phyloP scores from a whole-genome alignment of 306 rosid species.

The Lathyrus tuberosus region DNA sequence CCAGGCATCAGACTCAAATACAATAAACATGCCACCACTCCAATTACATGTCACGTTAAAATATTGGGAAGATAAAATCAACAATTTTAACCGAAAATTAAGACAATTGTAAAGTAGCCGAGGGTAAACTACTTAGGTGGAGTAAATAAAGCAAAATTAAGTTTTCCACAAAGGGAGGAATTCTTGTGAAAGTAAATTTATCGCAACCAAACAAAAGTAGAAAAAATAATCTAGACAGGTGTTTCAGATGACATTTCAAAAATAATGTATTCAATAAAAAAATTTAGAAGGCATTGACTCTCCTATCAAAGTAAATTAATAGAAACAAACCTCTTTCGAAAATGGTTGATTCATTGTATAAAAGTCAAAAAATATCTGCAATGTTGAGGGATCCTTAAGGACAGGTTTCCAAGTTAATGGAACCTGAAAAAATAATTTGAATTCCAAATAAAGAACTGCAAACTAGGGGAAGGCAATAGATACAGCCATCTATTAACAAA shows the following conservation, averaged over 20 bases:
- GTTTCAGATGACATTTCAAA: not conserved
- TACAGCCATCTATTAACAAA: conserved; percentile 7
- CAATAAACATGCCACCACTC: too few relatives aligned
- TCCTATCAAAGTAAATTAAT: not conserved
- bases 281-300: not conserved
- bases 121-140: too few relatives aligned
- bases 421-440: conserved; percentile 37
- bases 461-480: conserved; percentile 14
- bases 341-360: conserved; percentile 51
- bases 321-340: conserved; percentile 52
- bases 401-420: conserved; percentile 50
- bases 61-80: too few relatives aligned
- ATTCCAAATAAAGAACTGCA: conserved; percentile 33
- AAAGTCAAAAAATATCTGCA: conserved; percentile 57
- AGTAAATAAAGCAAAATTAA: not conserved
- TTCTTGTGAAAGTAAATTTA: conserved; percentile 21
- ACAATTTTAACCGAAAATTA: too few relatives aligned
- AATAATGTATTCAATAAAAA: conserved; percentile 5
- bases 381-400: conserved; percentile 49
- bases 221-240: not conserved
- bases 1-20: too few relatives aligned
- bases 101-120: too few relatives aligned
- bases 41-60: too few relatives aligned
- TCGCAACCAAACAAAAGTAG: not conserved
- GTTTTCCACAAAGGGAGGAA: not conserved